Base-by-base conservation (phyloP, 2,329 filamentous ascomycete genomes). In the Fonsecaea nubica region DNA sequence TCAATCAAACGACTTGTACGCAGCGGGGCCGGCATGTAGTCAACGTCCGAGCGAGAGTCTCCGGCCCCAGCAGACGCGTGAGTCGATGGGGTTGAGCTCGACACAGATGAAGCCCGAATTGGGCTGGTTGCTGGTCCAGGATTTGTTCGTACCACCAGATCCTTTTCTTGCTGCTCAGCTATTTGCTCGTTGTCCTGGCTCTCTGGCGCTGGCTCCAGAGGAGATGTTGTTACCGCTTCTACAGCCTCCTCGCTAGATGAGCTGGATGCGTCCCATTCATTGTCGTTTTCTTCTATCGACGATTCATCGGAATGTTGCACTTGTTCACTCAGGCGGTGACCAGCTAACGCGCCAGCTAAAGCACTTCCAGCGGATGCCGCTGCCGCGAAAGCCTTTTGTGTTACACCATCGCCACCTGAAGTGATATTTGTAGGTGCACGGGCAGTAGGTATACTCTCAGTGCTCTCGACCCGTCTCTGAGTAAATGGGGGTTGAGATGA, bases 321-420 rank as follows among this genome's bases (percentile, higher is more conserved):
- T 59, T 64, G 4, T 79, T 81, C 15, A 78, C 70, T 10, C 76
- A 78, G 18, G 33, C 38, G 52, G 18, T 63, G 33, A 76, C 75
- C 66, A 57, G 79, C 76, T 48, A 85, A 73, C 3, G 82, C 78
- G 21, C 82, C 80, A 42, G 79, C 83, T 55, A 85, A 78, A 21
- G 83, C 81, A 65, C 76, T 79, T 35, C 83, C 83, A 42, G 82
- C 81, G 55, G 78, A 78, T 67, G 79, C 81, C 21, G 81, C 77
- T 21, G 81, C 78, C 38, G 77, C 75, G 61, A 84, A 75, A n/a
- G 80, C 72, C 35, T 60, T 69, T 33, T 64, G 57, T 32, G 63
- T 68, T 9, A 67, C 18, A 13, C 66, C 60, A 54, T 58, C 56
- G 18, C 60, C 52, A 32, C 64, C 54, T 48, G 57, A 36, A 40